A percentile compares a stretch with the other conserved stretches of the same genome.
phyloP scores from a whole-genome alignment of 2,329 filamentous ascomycete genomes.

The Chalaropsis thielavioides region DNA sequence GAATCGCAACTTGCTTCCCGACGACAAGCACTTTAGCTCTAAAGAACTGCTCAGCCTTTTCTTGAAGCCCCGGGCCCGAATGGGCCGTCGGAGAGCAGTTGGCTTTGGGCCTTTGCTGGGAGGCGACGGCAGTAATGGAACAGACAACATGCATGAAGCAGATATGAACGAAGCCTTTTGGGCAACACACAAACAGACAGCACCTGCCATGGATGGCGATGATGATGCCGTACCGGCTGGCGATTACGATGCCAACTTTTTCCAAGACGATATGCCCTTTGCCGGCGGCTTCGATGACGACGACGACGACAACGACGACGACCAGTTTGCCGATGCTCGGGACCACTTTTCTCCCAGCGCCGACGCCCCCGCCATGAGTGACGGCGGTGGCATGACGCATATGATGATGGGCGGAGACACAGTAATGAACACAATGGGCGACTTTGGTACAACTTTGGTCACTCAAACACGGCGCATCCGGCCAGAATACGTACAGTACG shows the following conservation, averaged over 20 bases:
- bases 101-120: conserved; percentile 16
- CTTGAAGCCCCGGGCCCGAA: conserved; percentile 80
- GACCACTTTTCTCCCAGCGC: conserved; percentile 61
- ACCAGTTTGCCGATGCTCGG: conserved; percentile 65
- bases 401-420: conserved; percentile 39
- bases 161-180: conserved; percentile 95
- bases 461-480: conserved; percentile 48
- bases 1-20: conserved; percentile 79
- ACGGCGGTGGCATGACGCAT: conserved; percentile 34
- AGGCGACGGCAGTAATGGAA: conserved; percentile 29
- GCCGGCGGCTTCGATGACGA: conserved; percentile 49
- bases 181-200: conserved; percentile 55
- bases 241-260: conserved; percentile 95
- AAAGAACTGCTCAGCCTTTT: conserved; percentile 79
- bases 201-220: conserved; percentile 30
- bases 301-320: conserved; percentile 56
- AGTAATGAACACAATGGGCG: conserved; percentile 31
- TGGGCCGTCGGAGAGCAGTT: conserved; percentile 46
- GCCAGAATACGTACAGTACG: conserved; percentile 57
- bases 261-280: conserved; percentile 72
- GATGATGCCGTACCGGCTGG: conserved; percentile 48
- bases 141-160: conserved; percentile 43
- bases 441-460: conserved; percentile 53
- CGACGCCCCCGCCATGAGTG: conserved; percentile 35
- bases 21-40: conserved; percentile 97